Conservation (phyloP, 495 filamentous ascomycete species). For the Hyaloscypha finlandica region DNA sequence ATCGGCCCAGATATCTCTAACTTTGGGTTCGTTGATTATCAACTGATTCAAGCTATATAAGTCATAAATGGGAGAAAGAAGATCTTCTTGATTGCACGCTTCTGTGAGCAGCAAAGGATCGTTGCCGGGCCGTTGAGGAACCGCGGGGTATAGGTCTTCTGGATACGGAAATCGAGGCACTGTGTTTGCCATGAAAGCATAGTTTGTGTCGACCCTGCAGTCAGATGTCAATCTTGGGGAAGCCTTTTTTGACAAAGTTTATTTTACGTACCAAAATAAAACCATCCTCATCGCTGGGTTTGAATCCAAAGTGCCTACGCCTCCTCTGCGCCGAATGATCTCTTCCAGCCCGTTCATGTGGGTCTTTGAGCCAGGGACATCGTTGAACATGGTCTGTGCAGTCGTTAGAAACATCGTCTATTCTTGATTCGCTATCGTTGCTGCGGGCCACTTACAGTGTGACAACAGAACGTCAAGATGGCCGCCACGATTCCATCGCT, state of each 20-base stretch:
- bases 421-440: neutral
- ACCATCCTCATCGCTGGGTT: conserved; percentile 14
- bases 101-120: neutral
- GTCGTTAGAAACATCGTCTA: neutral
- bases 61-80: neutral
- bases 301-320: neutral
- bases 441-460: conserved; percentile 9
- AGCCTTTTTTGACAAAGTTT: neutral
- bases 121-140: neutral
- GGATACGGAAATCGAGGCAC: conserved; percentile 19
- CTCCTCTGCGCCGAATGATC: conserved; percentile 17
- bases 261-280: conserved; percentile 15
- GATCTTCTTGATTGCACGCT: neutral
- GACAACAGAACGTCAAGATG: conserved; percentile 17
- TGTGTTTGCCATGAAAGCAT: neutral
- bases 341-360: conserved; percentile 18
- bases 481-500: conserved; percentile 18
- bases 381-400: conserved; percentile 21
- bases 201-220: conserved; percentile 13
- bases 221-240: neutral
- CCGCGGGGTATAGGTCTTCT: conserved; percentile 1
- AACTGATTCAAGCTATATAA: conserved; percentile 10
- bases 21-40: neutral
- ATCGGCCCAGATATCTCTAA: conserved; percentile 10
- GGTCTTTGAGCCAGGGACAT: conserved; percentile 4